A percentile compares a stretch with the other conserved stretches of the same genome.
Evolutionary conservation across 2,329 filamentous ascomycete species (phyloP).

Genomic region (Cordyceps farinosa): DNA sequence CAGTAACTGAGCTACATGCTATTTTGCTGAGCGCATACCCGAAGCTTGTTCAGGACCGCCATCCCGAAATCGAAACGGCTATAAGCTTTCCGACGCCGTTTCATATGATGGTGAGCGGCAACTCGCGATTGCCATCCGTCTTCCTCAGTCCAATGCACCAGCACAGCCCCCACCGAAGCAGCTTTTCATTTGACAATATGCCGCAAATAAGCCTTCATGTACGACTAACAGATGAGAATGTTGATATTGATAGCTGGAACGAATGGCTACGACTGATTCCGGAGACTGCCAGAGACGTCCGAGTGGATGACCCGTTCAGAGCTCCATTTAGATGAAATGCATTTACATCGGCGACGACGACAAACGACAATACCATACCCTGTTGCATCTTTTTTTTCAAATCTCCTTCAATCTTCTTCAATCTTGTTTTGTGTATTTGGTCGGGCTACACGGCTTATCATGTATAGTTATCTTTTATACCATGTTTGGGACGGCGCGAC

Average conservation of each 20-base stretch:
- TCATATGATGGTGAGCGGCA: conserved; percentile 54
- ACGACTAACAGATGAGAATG: conserved; percentile 47
- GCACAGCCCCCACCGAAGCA: conserved; percentile 36
- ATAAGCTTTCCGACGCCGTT: conserved; percentile 52
- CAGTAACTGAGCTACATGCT: conserved; percentile 53
- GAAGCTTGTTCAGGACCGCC: conserved; percentile 48
- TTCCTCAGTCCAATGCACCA: conserved; percentile 50
- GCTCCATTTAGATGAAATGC: conserved; percentile 23
- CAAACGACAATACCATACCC: not conserved
- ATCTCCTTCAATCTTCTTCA: not conserved
- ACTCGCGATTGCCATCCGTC: conserved; percentile 52
- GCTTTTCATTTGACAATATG: conserved; percentile 41
- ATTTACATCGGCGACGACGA: not conserved
- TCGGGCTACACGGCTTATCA: not conserved
- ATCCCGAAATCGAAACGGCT: conserved; percentile 44
- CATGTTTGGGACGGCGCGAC: not conserved
- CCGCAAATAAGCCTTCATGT: conserved; percentile 50
- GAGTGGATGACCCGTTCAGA: conserved; percentile 49
- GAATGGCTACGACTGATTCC: conserved; percentile 59
- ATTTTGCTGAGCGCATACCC: conserved; percentile 50
- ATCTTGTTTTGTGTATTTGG: not conserved
- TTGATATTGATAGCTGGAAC: conserved; percentile 52
- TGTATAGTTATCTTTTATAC: conserved; percentile 13
- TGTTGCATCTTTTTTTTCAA: not conserved
- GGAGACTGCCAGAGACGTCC: conserved; percentile 52